A percentile compares a stretch with the other conserved stretches of the same genome.
phyloP scores from a whole-genome alignment of 2,329 filamentous ascomycete genomes.

The Grosmannia serpens region DNA sequence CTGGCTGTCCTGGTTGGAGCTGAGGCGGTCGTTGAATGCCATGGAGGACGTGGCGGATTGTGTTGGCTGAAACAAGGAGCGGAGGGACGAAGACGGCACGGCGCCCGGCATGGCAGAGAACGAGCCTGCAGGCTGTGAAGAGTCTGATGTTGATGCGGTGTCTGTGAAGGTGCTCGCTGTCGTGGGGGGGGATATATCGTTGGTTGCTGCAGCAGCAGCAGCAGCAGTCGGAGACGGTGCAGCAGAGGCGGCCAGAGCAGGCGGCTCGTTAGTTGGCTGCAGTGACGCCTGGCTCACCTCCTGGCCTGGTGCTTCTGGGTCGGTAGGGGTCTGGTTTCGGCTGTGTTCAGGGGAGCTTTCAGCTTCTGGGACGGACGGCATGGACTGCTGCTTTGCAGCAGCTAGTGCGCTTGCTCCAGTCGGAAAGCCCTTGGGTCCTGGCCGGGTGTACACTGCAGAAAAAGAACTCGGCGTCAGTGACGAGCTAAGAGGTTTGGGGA shows the following conservation, averaged over 20 bases:
- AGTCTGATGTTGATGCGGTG: not conserved
- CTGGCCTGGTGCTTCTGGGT: not conserved
- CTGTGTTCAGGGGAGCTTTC: conserved; percentile 12
- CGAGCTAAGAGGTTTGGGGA: not conserved
- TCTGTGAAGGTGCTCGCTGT: not conserved
- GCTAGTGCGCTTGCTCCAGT: conserved; percentile 16
- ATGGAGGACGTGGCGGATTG: conserved; percentile 17
- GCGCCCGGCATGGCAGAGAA: conserved; percentile 9
- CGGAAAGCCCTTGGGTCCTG: conserved; percentile 34
- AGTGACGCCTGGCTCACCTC: not conserved
- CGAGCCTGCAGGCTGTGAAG: not conserved
- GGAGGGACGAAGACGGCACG: conserved; percentile 10
- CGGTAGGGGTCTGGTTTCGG: not conserved
- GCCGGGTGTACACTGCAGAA: conserved; percentile 47
- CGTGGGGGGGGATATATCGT: not conserved
- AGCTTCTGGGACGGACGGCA: not conserved
- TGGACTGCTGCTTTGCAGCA: conserved; percentile 4
- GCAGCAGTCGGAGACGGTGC: not conserved
- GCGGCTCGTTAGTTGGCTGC: not conserved
- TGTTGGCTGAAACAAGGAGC: conserved; percentile 12
- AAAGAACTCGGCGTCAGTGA: not conserved
- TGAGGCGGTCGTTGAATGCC: conserved; percentile 22
- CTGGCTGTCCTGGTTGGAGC: conserved; percentile 48
- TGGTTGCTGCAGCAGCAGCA: not conserved
- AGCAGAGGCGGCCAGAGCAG: too few species aligned